These are phyloP conservation scores for Cynara cardunculus DNA, from an alignment of 129 eudicot species.

Conservation along the genomic window DNA sequence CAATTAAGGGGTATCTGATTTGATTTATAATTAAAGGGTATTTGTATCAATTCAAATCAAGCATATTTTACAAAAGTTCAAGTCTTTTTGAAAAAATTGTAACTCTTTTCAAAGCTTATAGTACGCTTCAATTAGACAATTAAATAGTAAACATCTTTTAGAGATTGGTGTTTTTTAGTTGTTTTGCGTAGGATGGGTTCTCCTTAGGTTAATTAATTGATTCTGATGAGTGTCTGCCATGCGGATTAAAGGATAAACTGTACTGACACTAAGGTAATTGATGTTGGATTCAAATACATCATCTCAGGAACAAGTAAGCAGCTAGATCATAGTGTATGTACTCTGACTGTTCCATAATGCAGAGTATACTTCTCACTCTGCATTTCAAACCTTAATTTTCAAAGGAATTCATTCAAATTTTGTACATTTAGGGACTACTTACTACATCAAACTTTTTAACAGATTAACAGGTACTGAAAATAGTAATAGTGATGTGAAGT, in stretches of 20 bases:
- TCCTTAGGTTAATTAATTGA: neutral
- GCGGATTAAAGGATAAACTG: neutral
- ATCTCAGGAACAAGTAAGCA: neutral
- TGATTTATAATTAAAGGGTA: slow-evolving; percentile 12
- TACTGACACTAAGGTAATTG: neutral
- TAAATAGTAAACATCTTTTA: neutral
- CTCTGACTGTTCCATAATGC: neutral
- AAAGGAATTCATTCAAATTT: neutral
- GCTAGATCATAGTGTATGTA: neutral
- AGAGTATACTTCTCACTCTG: neutral
- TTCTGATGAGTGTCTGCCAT: neutral
- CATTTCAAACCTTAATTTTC: neutral
- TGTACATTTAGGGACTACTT: slow-evolving; percentile 3
- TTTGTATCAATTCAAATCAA: neutral
- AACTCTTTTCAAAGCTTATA: neutral
- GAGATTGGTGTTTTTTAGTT: neutral
- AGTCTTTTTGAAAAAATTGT: neutral
- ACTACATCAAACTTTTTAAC: neutral
- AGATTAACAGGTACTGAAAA: neutral
- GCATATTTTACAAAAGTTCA: slow-evolving; percentile 1
- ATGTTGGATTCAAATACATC: neutral
- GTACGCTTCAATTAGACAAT: neutral
- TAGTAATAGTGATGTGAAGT: slow-evolving; percentile 13
- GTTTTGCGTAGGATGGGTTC: neutral
- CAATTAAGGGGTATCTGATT: neutral